Evolutionary conservation across 176 grass and related monocot genomes (phyloP).

Genomic region (Eleusine indica): DNA sequence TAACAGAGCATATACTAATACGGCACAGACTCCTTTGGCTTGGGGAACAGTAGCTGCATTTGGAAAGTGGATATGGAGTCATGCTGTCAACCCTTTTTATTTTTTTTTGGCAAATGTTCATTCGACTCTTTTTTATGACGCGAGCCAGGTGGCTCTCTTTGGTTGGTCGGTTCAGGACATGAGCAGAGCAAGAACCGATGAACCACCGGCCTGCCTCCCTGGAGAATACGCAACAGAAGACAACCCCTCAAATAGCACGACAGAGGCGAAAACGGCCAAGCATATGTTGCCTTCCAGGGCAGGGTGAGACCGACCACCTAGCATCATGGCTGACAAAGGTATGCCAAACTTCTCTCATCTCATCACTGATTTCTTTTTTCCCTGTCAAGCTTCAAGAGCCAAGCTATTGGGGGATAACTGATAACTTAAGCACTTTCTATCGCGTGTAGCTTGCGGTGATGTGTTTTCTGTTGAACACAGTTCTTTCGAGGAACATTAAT

Average conservation of each 20-base stretch:
- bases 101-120: neutral
- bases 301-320: constrained; percentile 47
- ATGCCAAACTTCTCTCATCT: constrained; percentile 19
- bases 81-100: neutral
- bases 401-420: no score
- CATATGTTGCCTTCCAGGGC: constrained; percentile 13
- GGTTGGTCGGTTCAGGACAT: constrained; percentile 30
- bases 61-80: neutral
- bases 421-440: no score
- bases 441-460: neutral
- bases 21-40: neutral
- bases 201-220: constrained; percentile 39
- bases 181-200: constrained; percentile 22
- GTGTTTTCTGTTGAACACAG: neutral
- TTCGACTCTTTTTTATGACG: constrained; percentile 30
- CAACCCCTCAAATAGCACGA: neutral
- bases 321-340: neutral
- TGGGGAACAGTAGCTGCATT: neutral
- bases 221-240: constrained; percentile 9
- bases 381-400: no score
- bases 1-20: neutral
- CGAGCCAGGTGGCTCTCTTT: neutral
- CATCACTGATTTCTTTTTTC: neutral
- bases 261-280: constrained; percentile 25
- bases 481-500: neutral